A percentile compares a stretch with the other conserved stretches of the same genome.
Evolutionary conservation across 2,329 filamentous ascomycete species (phyloP).

Genomic region (Penicillium sp.): DNA sequence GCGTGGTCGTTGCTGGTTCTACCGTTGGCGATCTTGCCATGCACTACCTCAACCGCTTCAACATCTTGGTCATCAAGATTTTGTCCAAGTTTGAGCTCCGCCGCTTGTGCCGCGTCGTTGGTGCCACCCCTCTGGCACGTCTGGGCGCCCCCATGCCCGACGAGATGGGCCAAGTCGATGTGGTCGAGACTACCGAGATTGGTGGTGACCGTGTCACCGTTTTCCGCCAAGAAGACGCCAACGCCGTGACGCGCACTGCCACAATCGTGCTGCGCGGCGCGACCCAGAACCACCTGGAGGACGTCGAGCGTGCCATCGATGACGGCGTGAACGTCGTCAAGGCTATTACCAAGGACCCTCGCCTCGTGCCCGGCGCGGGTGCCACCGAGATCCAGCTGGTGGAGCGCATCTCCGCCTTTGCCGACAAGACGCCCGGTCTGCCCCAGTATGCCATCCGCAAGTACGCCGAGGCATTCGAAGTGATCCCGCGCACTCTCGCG

Average conservation of each 20-base stretch:
- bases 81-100: slow-evolving; percentile 97
- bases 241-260: slow-evolving; percentile 84
- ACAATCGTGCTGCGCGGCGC: slow-evolving; percentile 92
- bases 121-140: slow-evolving; percentile 90
- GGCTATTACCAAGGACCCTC: slow-evolving; percentile 88
- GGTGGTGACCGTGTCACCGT: slow-evolving; percentile 97
- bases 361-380: slow-evolving; percentile 88
- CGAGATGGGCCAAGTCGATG: slow-evolving; percentile 91
- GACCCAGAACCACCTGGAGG: slow-evolving; percentile 96
- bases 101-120: slow-evolving; percentile 89
- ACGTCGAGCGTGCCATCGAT: slow-evolving; percentile 93
- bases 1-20: slow-evolving; percentile 86
- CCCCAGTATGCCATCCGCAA: slow-evolving; percentile 97
- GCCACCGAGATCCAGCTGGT: slow-evolving; percentile 92
- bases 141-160: slow-evolving; percentile 99
- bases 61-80: slow-evolving; percentile 93
- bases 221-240: slow-evolving; percentile 79
- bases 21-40: slow-evolving; percentile 93
- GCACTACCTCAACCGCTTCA: slow-evolving; percentile 97
- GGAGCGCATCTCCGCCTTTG: slow-evolving; percentile 83
- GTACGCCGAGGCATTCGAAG: slow-evolving; percentile 95
- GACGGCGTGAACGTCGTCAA: slow-evolving; percentile 99
- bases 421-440: slow-evolving; percentile 86
- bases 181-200: slow-evolving; percentile 96
- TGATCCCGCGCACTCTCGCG: slow-evolving; percentile 86